Conservation (phyloP, 768 basidiomycete genomes). For the Tylopilus rubrobrunneus region DNA sequence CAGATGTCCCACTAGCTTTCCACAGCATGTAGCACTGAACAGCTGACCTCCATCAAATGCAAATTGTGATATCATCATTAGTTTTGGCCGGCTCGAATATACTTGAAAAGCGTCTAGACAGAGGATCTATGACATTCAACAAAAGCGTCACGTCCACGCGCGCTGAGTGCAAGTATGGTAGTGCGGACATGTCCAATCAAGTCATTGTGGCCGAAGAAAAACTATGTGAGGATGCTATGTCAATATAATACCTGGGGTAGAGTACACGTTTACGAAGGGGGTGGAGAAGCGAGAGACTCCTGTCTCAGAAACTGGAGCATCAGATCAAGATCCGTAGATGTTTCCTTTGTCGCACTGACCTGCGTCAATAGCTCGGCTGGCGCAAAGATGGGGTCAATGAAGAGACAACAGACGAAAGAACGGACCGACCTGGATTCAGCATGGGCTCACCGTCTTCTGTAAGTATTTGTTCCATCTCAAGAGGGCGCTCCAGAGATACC, state of each 20-base stretch:
- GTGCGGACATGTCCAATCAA: constrained; percentile 13
- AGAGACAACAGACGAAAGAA: not conserved
- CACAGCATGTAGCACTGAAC: constrained; percentile 33
- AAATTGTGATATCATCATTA: constrained; percentile 22
- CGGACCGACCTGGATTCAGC: constrained; percentile 59
- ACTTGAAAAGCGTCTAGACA: constrained; percentile 8
- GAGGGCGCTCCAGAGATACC: constrained; percentile 32
- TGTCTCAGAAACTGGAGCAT: constrained; percentile 29
- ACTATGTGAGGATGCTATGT: constrained; percentile 18
- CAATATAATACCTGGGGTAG: constrained; percentile 22
- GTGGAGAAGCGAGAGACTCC: constrained; percentile 71
- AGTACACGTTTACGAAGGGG: constrained; percentile 43
- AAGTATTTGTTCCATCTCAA: constrained; percentile 51
- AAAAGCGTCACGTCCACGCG: constrained; percentile 12
- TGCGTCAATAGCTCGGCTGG: constrained; percentile 59
- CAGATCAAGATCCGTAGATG: constrained; percentile 22
- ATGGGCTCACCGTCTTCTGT: constrained; percentile 65
- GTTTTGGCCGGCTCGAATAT: not conserved
- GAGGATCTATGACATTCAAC: constrained; percentile 12
- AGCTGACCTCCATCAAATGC: not conserved
- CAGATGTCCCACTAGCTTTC: constrained; percentile 29
- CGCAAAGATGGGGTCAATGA: constrained; percentile 2
- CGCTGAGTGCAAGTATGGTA: constrained; percentile 24
- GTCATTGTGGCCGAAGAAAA: constrained; percentile 4
- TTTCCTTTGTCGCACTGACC: constrained; percentile 33